Percentiles rank a stretch among this genome's conserved stretches.
Conservation (phyloP, 1,284 basidiomycete genomes). For the Malassezia vespertilionis region DNA sequence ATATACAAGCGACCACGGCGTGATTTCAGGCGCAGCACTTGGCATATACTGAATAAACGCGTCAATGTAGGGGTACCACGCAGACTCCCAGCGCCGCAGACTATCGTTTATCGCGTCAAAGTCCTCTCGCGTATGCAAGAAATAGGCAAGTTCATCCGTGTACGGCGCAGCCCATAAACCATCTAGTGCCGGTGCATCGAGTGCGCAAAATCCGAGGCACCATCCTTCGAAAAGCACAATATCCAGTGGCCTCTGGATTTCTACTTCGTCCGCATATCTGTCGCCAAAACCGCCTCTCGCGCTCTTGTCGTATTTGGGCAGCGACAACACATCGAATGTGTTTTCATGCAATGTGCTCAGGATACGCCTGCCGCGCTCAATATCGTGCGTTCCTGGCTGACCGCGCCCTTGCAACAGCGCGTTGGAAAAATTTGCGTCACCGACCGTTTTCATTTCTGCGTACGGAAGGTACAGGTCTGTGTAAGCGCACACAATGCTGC, state of each 20-base stretch:
- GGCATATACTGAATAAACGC: constrained; percentile 56
- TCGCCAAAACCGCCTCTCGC: constrained; percentile 69
- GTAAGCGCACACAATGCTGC: not conserved
- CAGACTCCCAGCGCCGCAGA: constrained; percentile 55
- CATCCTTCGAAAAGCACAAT: constrained; percentile 71
- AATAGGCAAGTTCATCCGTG: constrained; percentile 25
- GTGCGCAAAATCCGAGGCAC: constrained; percentile 50
- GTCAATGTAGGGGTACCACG: constrained; percentile 61
- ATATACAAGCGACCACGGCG: constrained; percentile 29
- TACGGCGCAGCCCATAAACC: constrained; percentile 22
- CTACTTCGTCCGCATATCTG: constrained; percentile 53
- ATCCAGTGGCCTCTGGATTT: constrained; percentile 55
- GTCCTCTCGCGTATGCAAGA: constrained; percentile 49
- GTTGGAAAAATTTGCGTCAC: constrained; percentile 56
- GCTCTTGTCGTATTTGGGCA: constrained; percentile 82
- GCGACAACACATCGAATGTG: constrained; percentile 51
- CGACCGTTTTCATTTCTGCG: constrained; percentile 54
- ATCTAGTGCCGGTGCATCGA: constrained; percentile 44
- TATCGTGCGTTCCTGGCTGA: constrained; percentile 76
- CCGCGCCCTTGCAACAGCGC: constrained; percentile 64
- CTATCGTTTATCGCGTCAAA: constrained; percentile 58
- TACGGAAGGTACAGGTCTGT: constrained; percentile 69
- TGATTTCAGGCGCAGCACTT: not conserved
- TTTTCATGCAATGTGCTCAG: constrained; percentile 51
- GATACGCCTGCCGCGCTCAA: constrained; percentile 56